These are phyloP conservation scores for Solanum chmielewskii DNA, from an alignment of 257 asterid species.

Conservation along the genomic window DNA sequence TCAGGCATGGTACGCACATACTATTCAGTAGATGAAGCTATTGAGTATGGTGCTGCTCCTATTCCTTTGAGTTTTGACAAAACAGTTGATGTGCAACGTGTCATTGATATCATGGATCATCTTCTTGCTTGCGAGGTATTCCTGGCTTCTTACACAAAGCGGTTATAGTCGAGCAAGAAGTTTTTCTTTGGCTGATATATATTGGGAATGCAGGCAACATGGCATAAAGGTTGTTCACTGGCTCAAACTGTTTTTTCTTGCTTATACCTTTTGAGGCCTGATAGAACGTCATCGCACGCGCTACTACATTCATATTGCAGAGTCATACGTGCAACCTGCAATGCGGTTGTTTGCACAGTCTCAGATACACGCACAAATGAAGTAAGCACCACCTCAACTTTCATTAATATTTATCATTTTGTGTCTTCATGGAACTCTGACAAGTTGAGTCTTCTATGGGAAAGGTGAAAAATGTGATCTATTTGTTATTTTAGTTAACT, in stretches of 20 bases:
- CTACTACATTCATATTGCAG: constrained; percentile 82
- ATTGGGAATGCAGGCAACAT: constrained; percentile 69
- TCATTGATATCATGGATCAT: constrained; percentile 91
- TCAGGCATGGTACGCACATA: constrained; percentile 93
- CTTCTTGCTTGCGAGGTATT: constrained; percentile 92
- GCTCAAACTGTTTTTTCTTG: constrained; percentile 93
- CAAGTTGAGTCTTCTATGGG: neutral
- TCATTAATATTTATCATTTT: neutral
- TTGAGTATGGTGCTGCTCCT: constrained; percentile 95
- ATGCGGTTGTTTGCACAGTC: constrained; percentile 78
- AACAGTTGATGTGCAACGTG: constrained; percentile 51
- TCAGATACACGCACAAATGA: constrained; percentile 91
- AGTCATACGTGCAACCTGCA: constrained; percentile 75
- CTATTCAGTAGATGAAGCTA: constrained; percentile 94
- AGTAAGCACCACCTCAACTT: constrained; percentile 39
- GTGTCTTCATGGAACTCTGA: neutral
- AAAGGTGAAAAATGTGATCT: neutral
- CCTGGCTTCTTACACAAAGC: neutral
- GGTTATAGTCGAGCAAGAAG: neutral
- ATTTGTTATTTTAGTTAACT: neutral
- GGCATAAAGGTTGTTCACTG: constrained; percentile 97
- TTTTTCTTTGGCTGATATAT: neutral
- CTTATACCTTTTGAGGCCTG: constrained; percentile 90
- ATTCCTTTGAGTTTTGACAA: constrained; percentile 84
- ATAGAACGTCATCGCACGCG: constrained; percentile 74